Evolutionary conservation across 2,329 filamentous ascomycete genomes (phyloP).

Genomic region (Bipolaris zeicola): DNA sequence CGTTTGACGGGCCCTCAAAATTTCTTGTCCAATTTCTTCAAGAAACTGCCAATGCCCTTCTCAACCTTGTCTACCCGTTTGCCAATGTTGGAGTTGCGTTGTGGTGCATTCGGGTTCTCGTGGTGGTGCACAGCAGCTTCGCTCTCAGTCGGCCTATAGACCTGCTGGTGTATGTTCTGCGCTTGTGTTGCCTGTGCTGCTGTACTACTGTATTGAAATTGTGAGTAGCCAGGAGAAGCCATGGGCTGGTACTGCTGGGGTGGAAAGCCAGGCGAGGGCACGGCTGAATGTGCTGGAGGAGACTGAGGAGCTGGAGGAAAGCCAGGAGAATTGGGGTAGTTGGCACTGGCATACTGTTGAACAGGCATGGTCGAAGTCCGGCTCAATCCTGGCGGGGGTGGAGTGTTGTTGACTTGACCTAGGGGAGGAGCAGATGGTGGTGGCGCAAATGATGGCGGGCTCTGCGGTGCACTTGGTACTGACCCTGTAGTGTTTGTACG

Average conservation of each 20-base stretch:
- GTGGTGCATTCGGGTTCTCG: slow-evolving; percentile 22
- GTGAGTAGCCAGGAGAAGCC: slow-evolving; percentile 58
- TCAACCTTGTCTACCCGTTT: slow-evolving; percentile 70
- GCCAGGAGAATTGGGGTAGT: slow-evolving; percentile 44
- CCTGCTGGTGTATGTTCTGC: slow-evolving; percentile 69
- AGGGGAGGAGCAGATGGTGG: slow-evolving; percentile 42
- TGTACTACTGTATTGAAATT: slow-evolving; percentile 56
- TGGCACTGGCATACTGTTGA: slow-evolving; percentile 49
- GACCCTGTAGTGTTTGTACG: slow-evolving; percentile 44
- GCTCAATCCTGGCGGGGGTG: slow-evolving; percentile 36
- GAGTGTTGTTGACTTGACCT: slow-evolving; percentile 29
- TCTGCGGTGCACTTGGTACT: slow-evolving; percentile 43
- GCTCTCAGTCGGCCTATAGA: slow-evolving; percentile 70
- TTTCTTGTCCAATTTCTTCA: slow-evolving; percentile 81
- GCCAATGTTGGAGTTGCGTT: slow-evolving; percentile 62
- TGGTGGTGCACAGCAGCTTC: slow-evolving; percentile 52
- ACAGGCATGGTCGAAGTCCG: slow-evolving; percentile 40
- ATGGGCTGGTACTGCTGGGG: slow-evolving; percentile 45
- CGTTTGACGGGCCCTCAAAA: slow-evolving; percentile 47
- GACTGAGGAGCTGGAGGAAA: slow-evolving; percentile 39
- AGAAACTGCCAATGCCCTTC: slow-evolving; percentile 71
- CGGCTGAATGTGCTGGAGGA: slow-evolving; percentile 35
- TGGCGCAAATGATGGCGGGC: slow-evolving; percentile 48
- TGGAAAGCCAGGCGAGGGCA: slow-evolving; percentile 49
- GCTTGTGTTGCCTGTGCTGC: slow-evolving; percentile 29